phyloP scores from a whole-genome alignment of 2,329 filamentous ascomycete genomes.

The Pestalotiopsis sp. region DNA sequence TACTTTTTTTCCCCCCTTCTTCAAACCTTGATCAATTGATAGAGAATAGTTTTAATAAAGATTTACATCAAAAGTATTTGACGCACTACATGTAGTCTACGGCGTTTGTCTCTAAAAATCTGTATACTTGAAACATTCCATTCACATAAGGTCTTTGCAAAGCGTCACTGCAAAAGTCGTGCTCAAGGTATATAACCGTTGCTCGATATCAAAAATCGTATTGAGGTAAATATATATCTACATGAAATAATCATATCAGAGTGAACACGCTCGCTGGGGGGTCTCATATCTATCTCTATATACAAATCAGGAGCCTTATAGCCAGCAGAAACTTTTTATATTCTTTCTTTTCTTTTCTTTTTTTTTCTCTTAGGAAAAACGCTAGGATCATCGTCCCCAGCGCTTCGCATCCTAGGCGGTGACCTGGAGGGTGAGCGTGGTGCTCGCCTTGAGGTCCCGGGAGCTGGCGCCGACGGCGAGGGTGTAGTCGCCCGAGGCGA shows the following conservation, averaged over 20 bases:
- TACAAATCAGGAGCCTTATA: neutral
- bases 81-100: no score
- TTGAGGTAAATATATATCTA: neutral
- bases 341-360: neutral
- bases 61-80: no score
- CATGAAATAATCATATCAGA: neutral
- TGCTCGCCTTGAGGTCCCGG: neutral
- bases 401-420: neutral
- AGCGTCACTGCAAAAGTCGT: no score
- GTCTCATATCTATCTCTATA: neutral
- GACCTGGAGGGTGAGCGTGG: neutral
- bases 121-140: no score
- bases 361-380: neutral
- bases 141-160: no score
- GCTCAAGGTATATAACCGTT: no score
- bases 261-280: neutral
- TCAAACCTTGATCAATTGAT: no score
- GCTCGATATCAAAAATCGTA: neutral
- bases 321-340: neutral
- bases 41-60: no score
- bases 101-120: no score
- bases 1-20: no score
- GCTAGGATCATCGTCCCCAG: neutral
- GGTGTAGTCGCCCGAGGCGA: conserved; percentile 37
- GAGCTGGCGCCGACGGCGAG: conserved; percentile 8